A percentile compares a stretch with the other conserved stretches of the same genome.
Conservation (phyloP, 2,329 filamentous ascomycete genomes). For the Huntiella bhutanensis region DNA sequence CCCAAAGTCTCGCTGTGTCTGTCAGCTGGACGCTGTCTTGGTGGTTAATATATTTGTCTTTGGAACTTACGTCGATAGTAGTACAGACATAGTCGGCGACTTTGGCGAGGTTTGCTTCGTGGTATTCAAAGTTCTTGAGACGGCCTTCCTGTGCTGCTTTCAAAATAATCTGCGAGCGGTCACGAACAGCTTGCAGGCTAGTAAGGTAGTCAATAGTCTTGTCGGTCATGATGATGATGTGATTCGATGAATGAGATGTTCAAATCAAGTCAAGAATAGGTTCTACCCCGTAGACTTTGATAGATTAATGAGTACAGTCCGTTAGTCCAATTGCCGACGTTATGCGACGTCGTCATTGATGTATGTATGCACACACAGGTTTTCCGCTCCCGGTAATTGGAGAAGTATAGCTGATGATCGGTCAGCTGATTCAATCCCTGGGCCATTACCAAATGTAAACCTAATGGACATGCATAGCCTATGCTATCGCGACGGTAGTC, state of each 20-base stretch:
- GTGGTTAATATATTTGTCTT: background rate
- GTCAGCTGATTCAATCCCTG: too few relatives aligned
- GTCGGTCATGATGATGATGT: conserved; percentile 3
- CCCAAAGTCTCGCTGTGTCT: conserved; percentile 29
- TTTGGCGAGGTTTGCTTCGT: conserved; percentile 20
- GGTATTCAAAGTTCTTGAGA: conserved; percentile 25
- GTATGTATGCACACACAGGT: too few relatives aligned
- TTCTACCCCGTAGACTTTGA: background rate
- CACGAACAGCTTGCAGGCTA: conserved; percentile 20
- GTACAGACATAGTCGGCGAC: conserved; percentile 24
- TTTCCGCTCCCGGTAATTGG: too few relatives aligned
- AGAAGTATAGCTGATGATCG: too few relatives aligned
- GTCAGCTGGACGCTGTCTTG: background rate
- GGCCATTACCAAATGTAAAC: too few relatives aligned
- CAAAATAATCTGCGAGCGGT: conserved; percentile 18
- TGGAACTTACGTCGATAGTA: conserved; percentile 22
- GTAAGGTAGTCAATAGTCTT: conserved; percentile 18
- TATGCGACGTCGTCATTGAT: too few relatives aligned
- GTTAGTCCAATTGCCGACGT: background rate
- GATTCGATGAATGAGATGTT: background rate
- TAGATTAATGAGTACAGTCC: background rate
- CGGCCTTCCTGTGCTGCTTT: conserved; percentile 20
- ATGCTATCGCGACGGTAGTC: too few relatives aligned
- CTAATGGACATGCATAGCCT: too few relatives aligned
- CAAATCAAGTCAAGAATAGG: background rate